Conservation (phyloP, 1,284 basidiomycete genomes). For the Rhodotorula mucilaginosa region DNA sequence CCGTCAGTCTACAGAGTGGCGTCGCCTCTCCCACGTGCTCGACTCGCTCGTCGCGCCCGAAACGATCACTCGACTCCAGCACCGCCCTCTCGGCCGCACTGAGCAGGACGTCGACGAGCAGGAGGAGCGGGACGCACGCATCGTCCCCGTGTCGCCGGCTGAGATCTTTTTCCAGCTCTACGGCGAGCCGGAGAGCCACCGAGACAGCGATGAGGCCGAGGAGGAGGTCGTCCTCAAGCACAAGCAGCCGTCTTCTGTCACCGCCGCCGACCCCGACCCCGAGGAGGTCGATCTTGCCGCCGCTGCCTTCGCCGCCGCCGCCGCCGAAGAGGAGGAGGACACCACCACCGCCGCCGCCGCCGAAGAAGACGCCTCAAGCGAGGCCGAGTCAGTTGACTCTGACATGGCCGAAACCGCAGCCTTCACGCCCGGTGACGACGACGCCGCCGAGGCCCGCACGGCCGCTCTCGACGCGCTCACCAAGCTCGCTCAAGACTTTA, state of each 20-base stretch:
- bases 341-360: slow-evolving; percentile 6
- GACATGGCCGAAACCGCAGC: slow-evolving; percentile 6
- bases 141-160: neutral
- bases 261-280: neutral
- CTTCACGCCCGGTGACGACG: neutral
- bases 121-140: neutral
- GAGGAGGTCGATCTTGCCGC: neutral
- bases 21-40: too few species aligned
- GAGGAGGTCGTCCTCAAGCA: neutral
- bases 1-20: too few species aligned
- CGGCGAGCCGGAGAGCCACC: too few species aligned
- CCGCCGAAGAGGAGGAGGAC: neutral
- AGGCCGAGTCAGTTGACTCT: neutral
- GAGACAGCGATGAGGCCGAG: neutral
- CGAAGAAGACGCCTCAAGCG: slow-evolving; percentile 4
- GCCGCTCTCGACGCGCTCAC: slow-evolving; percentile 9
- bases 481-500: slow-evolving; percentile 14
- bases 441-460: neutral
- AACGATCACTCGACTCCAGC: too few species aligned
- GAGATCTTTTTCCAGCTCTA: neutral
- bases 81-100: neutral
- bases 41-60: too few species aligned
- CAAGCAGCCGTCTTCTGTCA: neutral
- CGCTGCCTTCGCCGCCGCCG: neutral
- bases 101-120: neutral